These are phyloP conservation scores for Arachis stenosperma DNA, from an alignment of 306 rosid species.

Conservation along the genomic window DNA sequence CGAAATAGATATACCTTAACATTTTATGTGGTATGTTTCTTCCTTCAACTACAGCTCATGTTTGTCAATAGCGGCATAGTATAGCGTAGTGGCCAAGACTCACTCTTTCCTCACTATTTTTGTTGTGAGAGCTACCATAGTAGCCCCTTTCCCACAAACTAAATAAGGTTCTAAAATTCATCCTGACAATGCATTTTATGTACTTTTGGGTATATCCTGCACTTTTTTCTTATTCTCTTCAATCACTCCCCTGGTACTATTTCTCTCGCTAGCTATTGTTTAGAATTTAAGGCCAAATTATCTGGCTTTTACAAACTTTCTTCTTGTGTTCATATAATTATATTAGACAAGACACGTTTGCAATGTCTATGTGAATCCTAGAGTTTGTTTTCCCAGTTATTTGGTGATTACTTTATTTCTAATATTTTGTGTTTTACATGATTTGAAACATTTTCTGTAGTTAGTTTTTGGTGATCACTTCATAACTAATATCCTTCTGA, in stretches of 20 bases:
- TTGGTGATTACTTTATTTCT: conserved; percentile 16
- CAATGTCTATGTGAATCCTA: conserved; percentile 1
- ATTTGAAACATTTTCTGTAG: conserved; percentile 15
- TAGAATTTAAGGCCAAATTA: neutral
- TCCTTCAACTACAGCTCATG: conserved; percentile 10
- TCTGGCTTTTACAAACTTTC: neutral
- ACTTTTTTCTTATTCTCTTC: neutral
- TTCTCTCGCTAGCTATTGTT: neutral
- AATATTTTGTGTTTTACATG: neutral
- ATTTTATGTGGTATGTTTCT: conserved; percentile 13
- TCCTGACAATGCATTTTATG: neutral
- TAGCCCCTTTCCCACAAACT: neutral
- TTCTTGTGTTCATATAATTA: neutral
- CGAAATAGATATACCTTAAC: neutral
- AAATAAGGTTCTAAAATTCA: neutral
- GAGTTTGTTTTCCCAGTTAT: conserved; percentile 17
- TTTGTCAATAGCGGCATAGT: neutral
- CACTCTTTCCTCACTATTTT: too few species aligned
- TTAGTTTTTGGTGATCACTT: neutral
- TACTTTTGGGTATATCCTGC: neutral
- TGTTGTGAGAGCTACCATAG: too few species aligned
- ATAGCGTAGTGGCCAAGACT: neutral
- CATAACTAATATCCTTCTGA: conserved; percentile 31
- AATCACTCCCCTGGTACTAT: neutral
- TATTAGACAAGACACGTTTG: neutral